Base-by-base conservation (phyloP, 345 rosid species). In the Durio zibethinus region DNA sequence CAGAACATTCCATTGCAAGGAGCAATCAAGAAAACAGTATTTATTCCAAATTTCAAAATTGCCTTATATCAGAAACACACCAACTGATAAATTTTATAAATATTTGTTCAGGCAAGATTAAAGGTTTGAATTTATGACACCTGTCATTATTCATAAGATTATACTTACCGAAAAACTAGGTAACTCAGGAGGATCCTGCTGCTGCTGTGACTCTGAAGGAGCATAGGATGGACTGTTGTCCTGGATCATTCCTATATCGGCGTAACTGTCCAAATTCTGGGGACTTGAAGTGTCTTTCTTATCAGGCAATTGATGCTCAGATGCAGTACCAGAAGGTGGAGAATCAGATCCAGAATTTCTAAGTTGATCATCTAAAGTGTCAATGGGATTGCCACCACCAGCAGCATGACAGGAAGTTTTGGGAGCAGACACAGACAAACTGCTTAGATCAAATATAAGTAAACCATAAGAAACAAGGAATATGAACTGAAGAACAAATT, bases 151-250 rank as follows among this genome's bases (percentile, higher is more conserved):
- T 40, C 38, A 64, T 31, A 80, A 35, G 68, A 77, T 45, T 38
- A 2, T 76, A 90, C 93, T 88, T 80, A 95, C 99, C 50, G 86
- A 84, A 80, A 88, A 84, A 65, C 79, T 85, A 27, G 87, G 89
- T 65, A 90, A 64, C 71, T 90, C 96, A n/a, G 90, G 81, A 81
- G 87, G 81, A 84, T 83, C 89, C 79, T 84, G 93, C 76, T 82
- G 93, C 81, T 85, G 92, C 78, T 86, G 94, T 5, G 88, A 76
- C 83, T 86, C 93, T 64, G 87, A 76, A 82, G 86, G 88, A 76
- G 86, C 69, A 81, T 86, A 89, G 33, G 91, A 80, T 71, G 82
- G 96, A 86, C 81, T 84, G 77, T 76, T 84, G 33, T 86, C 88
- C 73, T 42, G 82, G 79, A 86, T 86, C 85, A 90, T 82, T 74